These are phyloP conservation scores for Physcia stellaris DNA, from an alignment of 495 filamentous ascomycete species.

Conservation along the genomic window DNA sequence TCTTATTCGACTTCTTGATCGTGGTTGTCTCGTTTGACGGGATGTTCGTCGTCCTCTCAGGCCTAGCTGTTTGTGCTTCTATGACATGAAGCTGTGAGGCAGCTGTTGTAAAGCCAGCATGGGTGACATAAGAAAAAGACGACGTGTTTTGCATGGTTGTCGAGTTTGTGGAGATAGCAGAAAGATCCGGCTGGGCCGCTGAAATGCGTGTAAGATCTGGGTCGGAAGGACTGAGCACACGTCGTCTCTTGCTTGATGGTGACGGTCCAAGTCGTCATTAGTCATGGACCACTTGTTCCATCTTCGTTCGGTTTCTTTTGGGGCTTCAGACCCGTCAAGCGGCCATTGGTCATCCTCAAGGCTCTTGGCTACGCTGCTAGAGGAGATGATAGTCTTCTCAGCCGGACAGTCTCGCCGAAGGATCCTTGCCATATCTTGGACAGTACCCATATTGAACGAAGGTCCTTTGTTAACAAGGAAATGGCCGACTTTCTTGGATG, in stretches of 20 bases:
- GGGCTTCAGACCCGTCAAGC: conserved; percentile 37
- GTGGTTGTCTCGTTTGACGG: background rate
- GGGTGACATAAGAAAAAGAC: conserved; percentile 12
- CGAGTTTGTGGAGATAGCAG: conserved; percentile 22
- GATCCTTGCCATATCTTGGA: conserved; percentile 49
- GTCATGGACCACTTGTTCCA: conserved; percentile 19
- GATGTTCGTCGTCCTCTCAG: background rate
- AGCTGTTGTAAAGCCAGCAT: conserved; percentile 12
- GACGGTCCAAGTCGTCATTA: background rate
- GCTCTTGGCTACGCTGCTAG: conserved; percentile 27
- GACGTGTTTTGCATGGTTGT: conserved; percentile 19
- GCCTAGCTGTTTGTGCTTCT: background rate
- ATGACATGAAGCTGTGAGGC: conserved; percentile 9
- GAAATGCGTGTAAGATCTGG: background rate
- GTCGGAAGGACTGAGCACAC: background rate
- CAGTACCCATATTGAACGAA: conserved; percentile 34
- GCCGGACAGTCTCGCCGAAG: conserved; percentile 42
- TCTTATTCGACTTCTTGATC: conserved; percentile 1
- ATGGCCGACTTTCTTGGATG: conserved; percentile 28
- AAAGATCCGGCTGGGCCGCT: background rate
- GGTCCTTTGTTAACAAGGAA: conserved; percentile 47
- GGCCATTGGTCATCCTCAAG: conserved; percentile 52
- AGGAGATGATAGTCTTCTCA: conserved; percentile 31
- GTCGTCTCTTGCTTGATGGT: background rate
- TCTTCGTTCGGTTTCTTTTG: conserved; percentile 23